phyloP scores from a whole-genome alignment of 805 yeast species.

The Cyberlindnera petersonii region DNA sequence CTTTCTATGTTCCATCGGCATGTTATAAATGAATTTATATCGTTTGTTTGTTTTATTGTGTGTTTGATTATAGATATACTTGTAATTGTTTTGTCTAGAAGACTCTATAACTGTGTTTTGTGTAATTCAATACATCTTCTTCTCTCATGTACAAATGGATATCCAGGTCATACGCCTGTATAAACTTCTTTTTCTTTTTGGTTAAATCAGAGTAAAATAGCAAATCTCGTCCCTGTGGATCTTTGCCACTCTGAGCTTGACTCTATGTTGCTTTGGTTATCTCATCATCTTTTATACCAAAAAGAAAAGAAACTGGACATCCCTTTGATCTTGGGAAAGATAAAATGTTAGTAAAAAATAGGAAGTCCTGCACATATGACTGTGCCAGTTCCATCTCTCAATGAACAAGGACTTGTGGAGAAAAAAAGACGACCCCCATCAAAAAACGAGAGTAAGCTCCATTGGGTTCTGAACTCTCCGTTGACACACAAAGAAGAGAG shows the following conservation, averaged over 20 bases:
- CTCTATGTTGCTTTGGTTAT: conserved; percentile 80
- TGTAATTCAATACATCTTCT: no score
- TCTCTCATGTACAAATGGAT: conserved; percentile 3
- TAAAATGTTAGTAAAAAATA: conserved; percentile 5
- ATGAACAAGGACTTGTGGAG: conserved; percentile 10
- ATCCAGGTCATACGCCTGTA: conserved; percentile 23
- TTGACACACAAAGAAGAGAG: conserved; percentile 8
- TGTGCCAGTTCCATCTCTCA: conserved; percentile 37
- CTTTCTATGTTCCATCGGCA: no score
- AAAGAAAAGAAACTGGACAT: no score
- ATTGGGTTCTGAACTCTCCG: conserved; percentile 53
- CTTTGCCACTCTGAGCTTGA: conserved; percentile 74
- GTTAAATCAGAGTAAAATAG: conserved; percentile 29
- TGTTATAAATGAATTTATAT: no score
- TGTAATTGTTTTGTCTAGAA: no score
- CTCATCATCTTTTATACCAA: conserved; percentile 57
- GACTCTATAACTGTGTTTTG: no score
- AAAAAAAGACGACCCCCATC: conserved; percentile 45
- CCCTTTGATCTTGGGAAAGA: no score
- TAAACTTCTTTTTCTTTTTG: conserved; percentile 1
- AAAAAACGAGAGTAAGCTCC: conserved; percentile 76
- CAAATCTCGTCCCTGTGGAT: conserved; percentile 66
- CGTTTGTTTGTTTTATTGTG: no score
- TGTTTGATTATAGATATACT: no score
- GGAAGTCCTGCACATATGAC: conserved; percentile 65